These are phyloP conservation scores for Leishmania gerbilli DNA, from an alignment of 208 protist genomes.

Conservation along the genomic window DNA sequence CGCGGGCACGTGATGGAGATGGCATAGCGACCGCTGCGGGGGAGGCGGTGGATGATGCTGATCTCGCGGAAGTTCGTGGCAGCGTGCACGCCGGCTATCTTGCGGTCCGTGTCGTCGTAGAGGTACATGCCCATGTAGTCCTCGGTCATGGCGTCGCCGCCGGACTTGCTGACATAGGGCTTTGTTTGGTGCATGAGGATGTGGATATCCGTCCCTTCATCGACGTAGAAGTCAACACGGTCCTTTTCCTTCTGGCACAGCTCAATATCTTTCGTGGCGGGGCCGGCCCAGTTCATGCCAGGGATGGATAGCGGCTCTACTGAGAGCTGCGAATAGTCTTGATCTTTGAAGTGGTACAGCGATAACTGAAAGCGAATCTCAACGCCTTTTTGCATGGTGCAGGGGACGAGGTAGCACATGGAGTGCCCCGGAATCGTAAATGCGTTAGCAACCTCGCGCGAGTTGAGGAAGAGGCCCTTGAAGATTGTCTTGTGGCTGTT, in stretches of 20 bases:
- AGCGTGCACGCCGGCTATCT: constrained; percentile 61
- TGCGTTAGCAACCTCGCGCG: constrained; percentile 65
- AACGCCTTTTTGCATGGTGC: constrained; percentile 53
- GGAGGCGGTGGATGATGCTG: constrained; percentile 61
- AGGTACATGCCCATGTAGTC: constrained; percentile 87
- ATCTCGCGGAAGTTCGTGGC: constrained; percentile 88
- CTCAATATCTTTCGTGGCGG: constrained; percentile 37
- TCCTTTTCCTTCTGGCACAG: constrained; percentile 55
- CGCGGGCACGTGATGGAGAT: constrained; percentile 73
- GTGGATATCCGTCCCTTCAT: constrained; percentile 65
- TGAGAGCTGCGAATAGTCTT: constrained; percentile 45
- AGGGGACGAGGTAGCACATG: constrained; percentile 75
- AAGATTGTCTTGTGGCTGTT: constrained; percentile 65
- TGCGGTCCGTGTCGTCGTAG: constrained; percentile 63
- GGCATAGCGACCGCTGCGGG: constrained; percentile 64
- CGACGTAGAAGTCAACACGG: constrained; percentile 81
- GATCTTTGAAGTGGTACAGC: constrained; percentile 49
- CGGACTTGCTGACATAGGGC: constrained; percentile 38
- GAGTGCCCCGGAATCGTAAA: constrained; percentile 62
- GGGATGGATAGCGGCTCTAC: constrained; percentile 45
- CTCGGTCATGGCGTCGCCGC: constrained; percentile 73
- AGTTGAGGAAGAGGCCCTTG: constrained; percentile 84
- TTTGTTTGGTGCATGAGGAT: constrained; percentile 76
- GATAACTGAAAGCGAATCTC: constrained; percentile 51
- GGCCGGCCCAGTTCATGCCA: constrained; percentile 41